Base-by-base conservation (phyloP, 2,329 filamentous ascomycete genomes). In the Fusarium clavum region DNA sequence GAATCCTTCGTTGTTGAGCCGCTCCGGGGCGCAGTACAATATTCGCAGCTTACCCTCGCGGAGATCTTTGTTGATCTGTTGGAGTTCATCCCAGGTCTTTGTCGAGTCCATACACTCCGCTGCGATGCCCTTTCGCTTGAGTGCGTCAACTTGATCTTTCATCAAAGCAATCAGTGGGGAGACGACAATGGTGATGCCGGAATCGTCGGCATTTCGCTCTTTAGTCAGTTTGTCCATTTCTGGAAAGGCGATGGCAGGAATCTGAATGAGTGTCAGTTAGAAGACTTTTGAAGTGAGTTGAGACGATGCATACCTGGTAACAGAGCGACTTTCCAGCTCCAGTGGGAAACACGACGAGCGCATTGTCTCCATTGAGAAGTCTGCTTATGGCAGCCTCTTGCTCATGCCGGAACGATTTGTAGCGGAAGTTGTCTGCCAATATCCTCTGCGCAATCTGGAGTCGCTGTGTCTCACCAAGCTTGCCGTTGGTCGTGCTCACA, bases 1-100 rank as follows among this genome's bases (percentile, higher is more conserved):
- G 51, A 90, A 90, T 0, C 83, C 84, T 70, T 90, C 87, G 59
- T 90, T 90, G 71, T 89, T 90, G 13, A 90, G 79, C 9, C 86
- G 81, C 74, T 90, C 88, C 0, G 88, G 88, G 0, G 87, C 85
- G 55, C 86, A 88, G 64, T 89, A 90, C 6, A 90, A 76, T 4
- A 90, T 73, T 6, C 86, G 84, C 10, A 90, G 73, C 14, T 81
- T 76, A 1, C 85, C 87, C 40, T 81, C 78, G 18, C 81, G 79
- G 55, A 85, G 75, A 20, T 74, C 76, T 12, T 74, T 69, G 40
- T 77, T 80, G 52, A 81, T 81, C 1, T 75, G 55, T 46, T 81
- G 79, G 12, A 85, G 74, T 54, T 85, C 80, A 6, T 87, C 81
- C 57, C 81, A 82, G 0, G 82, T 82, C 69, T 88, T 88, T 7